These are phyloP conservation scores for Volutella citrinella DNA, from an alignment of 2,329 filamentous ascomycete genomes.

Conservation along the genomic window DNA sequence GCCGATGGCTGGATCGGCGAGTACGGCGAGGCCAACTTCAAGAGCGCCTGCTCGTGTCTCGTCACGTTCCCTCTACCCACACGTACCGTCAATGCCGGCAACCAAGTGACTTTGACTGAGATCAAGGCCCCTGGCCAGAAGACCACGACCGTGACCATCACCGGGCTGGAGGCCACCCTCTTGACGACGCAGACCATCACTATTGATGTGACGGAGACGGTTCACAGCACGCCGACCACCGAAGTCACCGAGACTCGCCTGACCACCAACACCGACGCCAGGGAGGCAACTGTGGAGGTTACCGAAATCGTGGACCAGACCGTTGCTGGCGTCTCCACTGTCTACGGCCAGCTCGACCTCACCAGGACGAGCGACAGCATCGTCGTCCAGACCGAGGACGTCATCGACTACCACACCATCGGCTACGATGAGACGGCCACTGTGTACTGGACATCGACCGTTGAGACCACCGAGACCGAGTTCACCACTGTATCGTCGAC, in stretches of 20 bases:
- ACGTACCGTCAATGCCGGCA: conserved; percentile 4
- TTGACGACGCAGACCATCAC: conserved; percentile 2
- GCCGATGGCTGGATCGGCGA: conserved; percentile 8
- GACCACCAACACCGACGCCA: conserved; percentile 3
- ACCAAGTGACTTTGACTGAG: conserved; percentile 4
- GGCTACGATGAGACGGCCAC: conserved; percentile 1
- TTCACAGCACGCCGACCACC: conserved; percentile 4
- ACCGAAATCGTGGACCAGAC: conserved; percentile 3
- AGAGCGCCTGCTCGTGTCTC: conserved; percentile 11
- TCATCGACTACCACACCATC: conserved; percentile 1
- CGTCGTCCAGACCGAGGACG: conserved; percentile 2
- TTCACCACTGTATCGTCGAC: conserved; percentile 8
- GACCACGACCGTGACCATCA: conserved; percentile 3
- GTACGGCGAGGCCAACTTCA: conserved; percentile 6
- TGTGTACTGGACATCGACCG: conserved; percentile 4
- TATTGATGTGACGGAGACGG: conserved; percentile 7
- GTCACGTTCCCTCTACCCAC: conserved; percentile 8
- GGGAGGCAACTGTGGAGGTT: conserved; percentile 3
- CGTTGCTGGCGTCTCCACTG: conserved; percentile 3
- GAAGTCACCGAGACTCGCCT: conserved; percentile 1
- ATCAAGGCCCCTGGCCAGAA: background rate
- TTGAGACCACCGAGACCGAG: conserved; percentile 6
- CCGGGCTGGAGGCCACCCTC: background rate
- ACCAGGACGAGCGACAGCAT: conserved; percentile 5
- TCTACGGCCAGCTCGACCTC: conserved; percentile 5